Conservation (phyloP, 805 yeast genomes). For the Ogataea nakhonphanomensis region DNA sequence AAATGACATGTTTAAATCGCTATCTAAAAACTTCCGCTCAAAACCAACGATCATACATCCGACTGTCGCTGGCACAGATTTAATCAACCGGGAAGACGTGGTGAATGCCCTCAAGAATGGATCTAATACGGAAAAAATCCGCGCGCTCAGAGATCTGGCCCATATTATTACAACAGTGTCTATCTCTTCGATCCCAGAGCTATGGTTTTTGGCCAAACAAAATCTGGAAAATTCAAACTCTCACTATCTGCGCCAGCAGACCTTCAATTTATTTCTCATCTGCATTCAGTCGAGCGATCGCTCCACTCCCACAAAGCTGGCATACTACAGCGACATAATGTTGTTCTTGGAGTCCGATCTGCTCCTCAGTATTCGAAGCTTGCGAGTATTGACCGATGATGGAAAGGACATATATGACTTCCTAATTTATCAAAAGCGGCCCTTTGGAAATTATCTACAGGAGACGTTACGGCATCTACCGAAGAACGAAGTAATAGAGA, state of each 20-base stretch:
- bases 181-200: slow-evolving; percentile 60
- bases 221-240: slow-evolving; percentile 40
- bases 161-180: slow-evolving; percentile 49
- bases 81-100: slow-evolving; percentile 21
- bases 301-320: slow-evolving; percentile 45
- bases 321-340: slow-evolving; percentile 60
- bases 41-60: slow-evolving; percentile 22
- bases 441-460: slow-evolving; percentile 16
- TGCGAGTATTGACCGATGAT: slow-evolving; percentile 44
- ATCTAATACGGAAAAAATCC: slow-evolving; percentile 34
- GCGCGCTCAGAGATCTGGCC: slow-evolving; percentile 50
- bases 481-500: slow-evolving; percentile 11
- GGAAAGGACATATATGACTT: slow-evolving; percentile 26
- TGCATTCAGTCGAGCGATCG: slow-evolving; percentile 56
- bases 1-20: slow-evolving; percentile 23
- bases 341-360: slow-evolving; percentile 39
- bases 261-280: slow-evolving; percentile 48
- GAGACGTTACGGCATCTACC: slow-evolving; percentile 6
- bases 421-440: slow-evolving; percentile 15
- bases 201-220: slow-evolving; percentile 69
- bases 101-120: slow-evolving; percentile 21
- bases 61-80: slow-evolving; percentile 28
- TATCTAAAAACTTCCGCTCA: slow-evolving; percentile 25
- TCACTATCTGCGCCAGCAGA: slow-evolving; percentile 41
- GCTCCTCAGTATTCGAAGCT: slow-evolving; percentile 43